Base-by-base conservation (phyloP, 768 basidiomycete genomes). In the Termitomyces sp. region DNA sequence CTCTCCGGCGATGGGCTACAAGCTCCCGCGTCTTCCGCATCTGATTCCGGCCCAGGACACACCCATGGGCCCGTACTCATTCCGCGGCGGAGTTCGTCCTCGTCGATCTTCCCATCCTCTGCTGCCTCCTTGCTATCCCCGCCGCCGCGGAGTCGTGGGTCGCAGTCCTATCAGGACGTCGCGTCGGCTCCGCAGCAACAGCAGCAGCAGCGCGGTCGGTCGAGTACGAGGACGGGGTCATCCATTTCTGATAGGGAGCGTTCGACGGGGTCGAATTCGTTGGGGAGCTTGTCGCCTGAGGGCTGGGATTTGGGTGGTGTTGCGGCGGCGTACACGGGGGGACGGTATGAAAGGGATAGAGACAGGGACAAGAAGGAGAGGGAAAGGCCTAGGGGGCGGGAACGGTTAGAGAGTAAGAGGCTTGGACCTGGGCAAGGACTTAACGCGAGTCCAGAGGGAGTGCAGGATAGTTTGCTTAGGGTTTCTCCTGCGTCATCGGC, bases 161-260 rank as follows among this genome's bases (percentile, higher is more conserved):
- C 67, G 40, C 70, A 62, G 20, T 66, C 67, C n/a, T 58, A 63
- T 49, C 66, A 70, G 40, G 68, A 69, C 33, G 55, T 67, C 33
- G 64, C 46, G 6, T 56, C 50, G 22, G 42, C 53, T 11, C 51
- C 35, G 35, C 51, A 35, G 51, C 35, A 55, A 18, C 55, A 55
- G 36, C 57, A 50, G 53, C 63, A 72, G 59, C 72, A 75, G 55
- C 80, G 87, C 15, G 86, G 87, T 3, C 77, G 87, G 22, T 85
- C 85, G 45, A 75, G 75, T 53, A 79, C 84, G 20, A 80, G 85
- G 42, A 81, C 80, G 7, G 76, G 84, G 16, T 83, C 85, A 1
- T 84, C 84, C 32, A 74, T 80, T 48, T 83, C 82, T 55, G 85
- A 85, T 63, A 76, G 81, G 9, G 81, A 81, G 16, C 71, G 70